Base-by-base conservation (phyloP, 1,284 basidiomycete species). In the Cutaneotrichosporon spelunceum region DNA sequence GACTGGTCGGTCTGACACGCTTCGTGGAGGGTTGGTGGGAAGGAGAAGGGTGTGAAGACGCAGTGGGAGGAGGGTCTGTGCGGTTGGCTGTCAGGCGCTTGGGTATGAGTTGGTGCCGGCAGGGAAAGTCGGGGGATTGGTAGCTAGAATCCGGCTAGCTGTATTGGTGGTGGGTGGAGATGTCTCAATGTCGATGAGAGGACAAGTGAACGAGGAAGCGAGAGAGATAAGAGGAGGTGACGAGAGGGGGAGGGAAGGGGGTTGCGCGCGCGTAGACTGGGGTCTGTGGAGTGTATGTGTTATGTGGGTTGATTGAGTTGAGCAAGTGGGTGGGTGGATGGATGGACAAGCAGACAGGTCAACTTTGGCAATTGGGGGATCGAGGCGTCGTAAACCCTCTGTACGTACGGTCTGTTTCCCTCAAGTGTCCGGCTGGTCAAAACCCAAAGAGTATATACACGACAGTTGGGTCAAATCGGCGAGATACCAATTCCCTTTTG, bases 141-240 rank as follows among this genome's bases (percentile, higher is more conserved):
- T n/a, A 42, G 45, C 45, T 48, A 48, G 45, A 48, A 48, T 26
- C 45, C 45, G 26, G 23, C 23, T 48, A 48, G 45, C 45, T 42
- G 16, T 42, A 42, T n/a, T 7, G 19, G 6, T 42, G 7, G 39
- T 42, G 39, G 4, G 14, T 7, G 19, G 7, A n/a, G 9, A 8
- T 39, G 13, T 39, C 36, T 19, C 9, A n/a, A n/a, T 42, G 39
- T 42, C 19, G 39, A 42, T 8, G 9, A n/a, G 39, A n/a, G 39
- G 39, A 42, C 39, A 42, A 42, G 39, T 42, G 39, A 19, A 42
- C 39, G 39, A n/a, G 39, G 16, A 42, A 16, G 16, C 39, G 39
- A 16, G 39, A 42, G 39, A n/a, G 39, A 42, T 42, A 42, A 7
- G n/a, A 19, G 4, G 34, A 16, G 34, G 34, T 11, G 30, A 7